These are phyloP conservation scores for Hyparrhenia diplandra DNA, from an alignment of 176 grass and related monocot species.

Conservation along the genomic window DNA sequence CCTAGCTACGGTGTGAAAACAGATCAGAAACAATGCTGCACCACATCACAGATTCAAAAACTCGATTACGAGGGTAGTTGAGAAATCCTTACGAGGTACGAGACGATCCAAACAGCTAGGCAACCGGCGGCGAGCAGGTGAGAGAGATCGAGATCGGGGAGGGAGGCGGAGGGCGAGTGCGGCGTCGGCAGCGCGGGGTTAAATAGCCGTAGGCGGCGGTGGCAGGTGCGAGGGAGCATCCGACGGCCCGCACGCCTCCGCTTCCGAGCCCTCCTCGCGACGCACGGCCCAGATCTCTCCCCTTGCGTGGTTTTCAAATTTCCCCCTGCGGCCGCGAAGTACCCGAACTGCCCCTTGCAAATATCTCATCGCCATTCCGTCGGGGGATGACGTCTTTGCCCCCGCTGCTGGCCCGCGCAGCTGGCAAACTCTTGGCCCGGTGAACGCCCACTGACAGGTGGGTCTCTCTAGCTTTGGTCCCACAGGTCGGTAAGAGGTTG, in stretches of 20 bases:
- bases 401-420: slow-evolving; percentile 13
- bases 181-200: slow-evolving; percentile 6
- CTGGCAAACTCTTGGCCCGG: not conserved
- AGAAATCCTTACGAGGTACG: slow-evolving; percentile 34
- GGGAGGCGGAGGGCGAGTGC: not conserved
- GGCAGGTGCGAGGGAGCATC: not conserved
- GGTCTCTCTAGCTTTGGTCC: accelerated
- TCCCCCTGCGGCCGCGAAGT: not conserved
- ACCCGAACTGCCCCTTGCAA: slow-evolving; percentile 19
- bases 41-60: not conserved
- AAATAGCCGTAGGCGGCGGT: slow-evolving; percentile 38
- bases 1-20: not conserved
- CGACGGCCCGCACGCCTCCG: not conserved
- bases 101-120: not conserved
- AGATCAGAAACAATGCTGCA: not conserved
- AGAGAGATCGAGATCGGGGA: not conserved
- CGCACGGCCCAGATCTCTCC: slow-evolving; percentile 26
- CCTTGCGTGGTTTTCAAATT: slow-evolving; percentile 35
- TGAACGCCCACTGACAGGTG: not conserved
- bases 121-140: not conserved
- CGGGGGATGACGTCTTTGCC: not conserved
- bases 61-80: not conserved
- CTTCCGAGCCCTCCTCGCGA: not conserved
- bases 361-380: slow-evolving; percentile 1
- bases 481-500: accelerated